These are phyloP conservation scores for Clavispora carvajalis DNA, from an alignment of 805 yeast species.

Conservation along the genomic window DNA sequence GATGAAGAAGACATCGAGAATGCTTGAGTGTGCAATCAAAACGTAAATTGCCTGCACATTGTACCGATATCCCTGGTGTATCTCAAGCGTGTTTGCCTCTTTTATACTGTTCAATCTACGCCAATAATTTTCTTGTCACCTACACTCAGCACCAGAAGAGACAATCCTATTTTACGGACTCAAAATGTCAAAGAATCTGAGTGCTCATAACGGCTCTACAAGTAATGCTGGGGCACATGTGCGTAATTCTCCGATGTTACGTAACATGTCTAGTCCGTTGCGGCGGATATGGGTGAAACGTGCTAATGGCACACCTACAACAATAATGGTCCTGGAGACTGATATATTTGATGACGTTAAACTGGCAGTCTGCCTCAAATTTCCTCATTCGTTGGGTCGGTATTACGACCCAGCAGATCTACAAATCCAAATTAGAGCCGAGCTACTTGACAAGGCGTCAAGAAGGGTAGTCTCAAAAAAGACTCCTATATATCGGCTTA, in stretches of 20 bases:
- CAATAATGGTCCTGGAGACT: slow-evolving; percentile 52
- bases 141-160: background rate
- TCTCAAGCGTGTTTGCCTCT: background rate
- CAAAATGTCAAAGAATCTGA: slow-evolving; percentile 1
- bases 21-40: background rate
- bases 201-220: background rate
- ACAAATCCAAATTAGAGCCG: slow-evolving; percentile 14
- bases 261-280: background rate
- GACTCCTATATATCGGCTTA: background rate
- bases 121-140: background rate
- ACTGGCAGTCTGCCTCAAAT: slow-evolving; percentile 53
- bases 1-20: slow-evolving; percentile 36
- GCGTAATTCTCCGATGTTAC: slow-evolving; percentile 1
- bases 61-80: background rate
- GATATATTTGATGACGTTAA: slow-evolving; percentile 85
- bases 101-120: background rate
- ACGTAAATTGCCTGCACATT: background rate
- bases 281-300: slow-evolving; percentile 52
- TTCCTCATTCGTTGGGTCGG: slow-evolving; percentile 60
- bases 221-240: slow-evolving; percentile 1
- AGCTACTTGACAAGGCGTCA: background rate
- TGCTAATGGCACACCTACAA: slow-evolving; percentile 57
- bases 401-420: slow-evolving; percentile 67
- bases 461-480: background rate
- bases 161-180: background rate